phyloP scores from a whole-genome alignment of 169 alveolate species.

The Cyclospora cayetanensis region DNA sequence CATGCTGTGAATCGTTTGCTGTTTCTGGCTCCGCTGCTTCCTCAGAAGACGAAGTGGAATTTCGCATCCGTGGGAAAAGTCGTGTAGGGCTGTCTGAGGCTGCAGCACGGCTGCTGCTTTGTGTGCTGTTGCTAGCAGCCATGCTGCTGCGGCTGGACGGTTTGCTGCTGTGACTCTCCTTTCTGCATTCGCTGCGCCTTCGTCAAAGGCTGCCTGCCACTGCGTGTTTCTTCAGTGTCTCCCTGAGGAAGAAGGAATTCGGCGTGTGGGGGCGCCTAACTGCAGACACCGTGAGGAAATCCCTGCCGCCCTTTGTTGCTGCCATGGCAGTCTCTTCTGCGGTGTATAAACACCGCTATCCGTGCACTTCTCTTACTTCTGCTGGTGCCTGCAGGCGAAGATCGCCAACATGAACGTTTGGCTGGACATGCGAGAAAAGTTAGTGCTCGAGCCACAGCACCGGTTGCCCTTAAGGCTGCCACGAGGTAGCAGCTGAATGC shows the following conservation, averaged over 20 bases:
- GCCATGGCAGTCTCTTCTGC: background rate
- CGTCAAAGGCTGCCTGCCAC: background rate
- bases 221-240: conserved; percentile 69
- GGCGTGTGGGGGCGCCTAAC: conserved; percentile 86
- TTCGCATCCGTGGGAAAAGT: conserved; percentile 90
- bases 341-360: background rate
- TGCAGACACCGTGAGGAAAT: conserved; percentile 78
- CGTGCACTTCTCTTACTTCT: conserved; percentile 14
- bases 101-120: conserved; percentile 25
- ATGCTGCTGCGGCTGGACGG: background rate
- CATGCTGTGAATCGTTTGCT: background rate
- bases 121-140: no score
- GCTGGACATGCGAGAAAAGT: conserved; percentile 95
- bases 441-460: no score
- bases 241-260: conserved; percentile 83
- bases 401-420: conserved; percentile 91
- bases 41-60: conserved; percentile 83
- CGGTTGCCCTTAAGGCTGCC: no score
- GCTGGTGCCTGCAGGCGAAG: conserved; percentile 71
- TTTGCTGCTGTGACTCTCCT: background rate
- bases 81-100: conserved; percentile 58
- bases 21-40: conserved; percentile 33
- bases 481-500: background rate
- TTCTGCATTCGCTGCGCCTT: background rate
- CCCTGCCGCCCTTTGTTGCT: background rate